A percentile compares a stretch with the other conserved stretches of the same genome.
Evolutionary conservation across 805 yeast genomes (phyloP).

Genomic region (Starmerella geochares): DNA sequence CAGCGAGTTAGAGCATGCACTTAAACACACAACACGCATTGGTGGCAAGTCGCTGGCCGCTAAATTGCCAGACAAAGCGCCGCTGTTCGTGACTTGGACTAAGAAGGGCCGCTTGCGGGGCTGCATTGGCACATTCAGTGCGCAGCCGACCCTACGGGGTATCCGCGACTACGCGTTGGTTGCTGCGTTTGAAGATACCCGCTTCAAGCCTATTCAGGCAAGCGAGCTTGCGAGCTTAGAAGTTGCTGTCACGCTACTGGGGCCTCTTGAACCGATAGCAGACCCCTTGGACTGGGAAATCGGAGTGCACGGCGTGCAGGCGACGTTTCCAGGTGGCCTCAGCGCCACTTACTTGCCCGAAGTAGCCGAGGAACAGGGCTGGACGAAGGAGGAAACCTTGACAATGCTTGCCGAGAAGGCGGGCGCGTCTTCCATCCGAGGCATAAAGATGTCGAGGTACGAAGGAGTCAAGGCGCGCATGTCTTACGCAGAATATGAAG

Average conservation of each 20-base stretch:
- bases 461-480: slow-evolving; percentile 43
- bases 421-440: slow-evolving; percentile 28
- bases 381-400: slow-evolving; percentile 67
- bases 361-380: slow-evolving; percentile 78
- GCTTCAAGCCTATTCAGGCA: slow-evolving; percentile 56
- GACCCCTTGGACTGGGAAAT: slow-evolving; percentile 64
- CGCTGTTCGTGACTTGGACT: slow-evolving; percentile 86
- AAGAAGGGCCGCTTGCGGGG: slow-evolving; percentile 50
- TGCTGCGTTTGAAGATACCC: slow-evolving; percentile 66
- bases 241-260: slow-evolving; percentile 55
- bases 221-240: slow-evolving; percentile 46
- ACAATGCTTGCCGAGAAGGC: slow-evolving; percentile 65
- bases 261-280: slow-evolving; percentile 43
- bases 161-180: slow-evolving; percentile 50
- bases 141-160: slow-evolving; percentile 46
- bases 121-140: slow-evolving; percentile 81
- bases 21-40: background rate
- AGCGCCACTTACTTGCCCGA: slow-evolving; percentile 84
- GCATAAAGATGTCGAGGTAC: slow-evolving; percentile 45
- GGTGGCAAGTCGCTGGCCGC: background rate
- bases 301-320: slow-evolving; percentile 72
- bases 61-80: slow-evolving; percentile 32
- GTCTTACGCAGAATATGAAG: slow-evolving; percentile 35
- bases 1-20: slow-evolving; percentile 15
- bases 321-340: slow-evolving; percentile 39